Evolutionary conservation across 345 rosid genomes (phyloP).

Genomic region (Raphanus raphanistrum): DNA sequence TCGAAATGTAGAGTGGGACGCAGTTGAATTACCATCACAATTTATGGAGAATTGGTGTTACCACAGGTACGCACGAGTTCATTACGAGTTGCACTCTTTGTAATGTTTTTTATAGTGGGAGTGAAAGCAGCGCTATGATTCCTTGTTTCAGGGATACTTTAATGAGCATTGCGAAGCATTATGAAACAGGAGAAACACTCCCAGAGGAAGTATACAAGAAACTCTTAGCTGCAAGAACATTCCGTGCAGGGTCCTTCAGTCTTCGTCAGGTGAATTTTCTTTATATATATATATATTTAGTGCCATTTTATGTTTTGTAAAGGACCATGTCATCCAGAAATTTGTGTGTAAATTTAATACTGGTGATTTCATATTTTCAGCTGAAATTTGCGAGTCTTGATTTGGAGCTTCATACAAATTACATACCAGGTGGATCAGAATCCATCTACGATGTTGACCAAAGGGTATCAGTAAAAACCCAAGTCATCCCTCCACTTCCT

Average conservation of each 20-base stretch:
- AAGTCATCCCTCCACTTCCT: conserved; percentile 77
- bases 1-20: conserved; percentile 94
- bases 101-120: background rate
- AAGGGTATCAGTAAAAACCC: conserved; percentile 67
- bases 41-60: conserved; percentile 99
- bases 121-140: background rate
- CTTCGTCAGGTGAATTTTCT: conserved; percentile 83
- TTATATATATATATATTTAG: background rate
- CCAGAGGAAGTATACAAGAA: conserved; percentile 81
- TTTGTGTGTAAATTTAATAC: conserved; percentile 10
- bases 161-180: conserved; percentile 94
- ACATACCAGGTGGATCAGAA: conserved; percentile 72
- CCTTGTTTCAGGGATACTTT: conserved; percentile 67
- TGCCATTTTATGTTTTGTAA: background rate
- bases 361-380: conserved; percentile 43
- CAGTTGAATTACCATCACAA: conserved; percentile 95
- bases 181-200: conserved; percentile 79
- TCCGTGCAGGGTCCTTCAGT: conserved; percentile 86
- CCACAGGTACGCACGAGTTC: conserved; percentile 57
- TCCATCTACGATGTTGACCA: conserved; percentile 75
- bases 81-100: background rate
- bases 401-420: conserved; percentile 80
- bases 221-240: conserved; percentile 93
- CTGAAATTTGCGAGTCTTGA: conserved; percentile 74
- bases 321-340: background rate